Evolutionary conservation across 2,329 filamentous ascomycete genomes (phyloP), one percentile per base, ranked within the genome.

Genomic region (Boeremia exigua): DNA sequence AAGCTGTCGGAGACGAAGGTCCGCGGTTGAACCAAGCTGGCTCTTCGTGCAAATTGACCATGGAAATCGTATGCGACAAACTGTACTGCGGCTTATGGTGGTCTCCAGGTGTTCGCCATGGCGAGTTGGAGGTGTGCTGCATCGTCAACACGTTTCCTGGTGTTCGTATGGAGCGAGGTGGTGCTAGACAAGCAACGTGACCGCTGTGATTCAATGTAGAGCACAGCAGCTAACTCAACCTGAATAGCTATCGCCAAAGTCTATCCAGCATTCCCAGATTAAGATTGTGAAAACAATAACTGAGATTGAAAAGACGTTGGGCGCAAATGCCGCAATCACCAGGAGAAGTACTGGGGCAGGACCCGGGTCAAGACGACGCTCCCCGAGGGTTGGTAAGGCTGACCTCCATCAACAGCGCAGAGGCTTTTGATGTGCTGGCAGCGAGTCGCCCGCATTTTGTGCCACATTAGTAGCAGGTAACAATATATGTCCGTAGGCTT

Each of bases 341-440:
- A 64, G 62, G 71, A 73, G 65, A 74, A 67, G 70, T 75, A 73
- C 69, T 68, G 59, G 60, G 61, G 58, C 54, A 57, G 47, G 52
- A 49, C 56, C 57, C 56, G 58, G 62, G 60, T 54, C 57, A 60
- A 54, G 52, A 52, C 53, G 51, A 61, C 54, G 48, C 48, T 52
- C 62, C 55, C 52, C 42, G 27, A 49, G 48, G 28, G 15, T 47
- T 17, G 6, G 49, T 62, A 62, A 68, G 64, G 69, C 70, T 68
- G 62, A 56, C 67, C 56, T 65, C 63, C 52, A 67, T 59, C 59
- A 56, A 54, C 57, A 63, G 58, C 61, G 58, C 61, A 63, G 66
- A 70, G 70, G 65, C 68, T 68, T 65, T 65, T 74, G 74, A 75
- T 76, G 74, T 75, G 74, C 63, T 76, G 74, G 72, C 74, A 76